Evolutionary conservation across 495 filamentous ascomycete genomes (phyloP), one percentile per base, ranked within the genome.

Genomic region (Glonium stellatum): DNA sequence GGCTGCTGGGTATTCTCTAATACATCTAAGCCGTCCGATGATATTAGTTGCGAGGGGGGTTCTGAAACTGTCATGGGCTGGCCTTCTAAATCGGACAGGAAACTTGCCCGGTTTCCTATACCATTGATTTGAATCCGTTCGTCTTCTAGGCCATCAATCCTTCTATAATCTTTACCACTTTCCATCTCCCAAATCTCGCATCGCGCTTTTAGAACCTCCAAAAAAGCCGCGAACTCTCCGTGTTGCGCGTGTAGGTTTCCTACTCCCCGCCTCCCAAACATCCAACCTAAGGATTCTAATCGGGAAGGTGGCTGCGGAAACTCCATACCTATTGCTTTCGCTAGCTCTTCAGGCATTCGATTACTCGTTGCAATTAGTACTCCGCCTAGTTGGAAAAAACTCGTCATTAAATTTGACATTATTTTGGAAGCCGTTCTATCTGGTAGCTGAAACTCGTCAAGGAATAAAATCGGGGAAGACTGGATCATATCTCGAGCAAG

Each of bases 101-200:
- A 31, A 6, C 27, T 6, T 31, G 27, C 27, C 27, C 6, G 27
- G 39, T 44, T 44, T 44, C 39, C 12, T 11, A 4, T 13, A 11
- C 4, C 13, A 11, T 44, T 11, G 39, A 11, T 11, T 44, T 44
- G 18, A 15, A 4, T 44, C 13, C 13, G 1, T 51, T 51, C 13
- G 5, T 5, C 21, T 31, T n/a, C 18, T 25, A 11, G 13, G 5
- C 11, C 15, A 27, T 51, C 80, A 37, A 74, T 65, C 61, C 86
- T 71, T 63, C 87, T 75, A 79, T 84, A 89, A 61, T 89, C 87
- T 48, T 72, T 80, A 0, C 74, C 72, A 3, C 85, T 82, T 58
- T 84, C 82, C 77, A 89, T 87, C 55, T 87, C 80, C 83, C 83
- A 88, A 49, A 86, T 81, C 61, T 88, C 83, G 69, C 85, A 88